Evolutionary conservation across 2,329 filamentous ascomycete species (phyloP), one percentile per base, ranked within the genome.

Genomic region (Penicillium sp.): DNA sequence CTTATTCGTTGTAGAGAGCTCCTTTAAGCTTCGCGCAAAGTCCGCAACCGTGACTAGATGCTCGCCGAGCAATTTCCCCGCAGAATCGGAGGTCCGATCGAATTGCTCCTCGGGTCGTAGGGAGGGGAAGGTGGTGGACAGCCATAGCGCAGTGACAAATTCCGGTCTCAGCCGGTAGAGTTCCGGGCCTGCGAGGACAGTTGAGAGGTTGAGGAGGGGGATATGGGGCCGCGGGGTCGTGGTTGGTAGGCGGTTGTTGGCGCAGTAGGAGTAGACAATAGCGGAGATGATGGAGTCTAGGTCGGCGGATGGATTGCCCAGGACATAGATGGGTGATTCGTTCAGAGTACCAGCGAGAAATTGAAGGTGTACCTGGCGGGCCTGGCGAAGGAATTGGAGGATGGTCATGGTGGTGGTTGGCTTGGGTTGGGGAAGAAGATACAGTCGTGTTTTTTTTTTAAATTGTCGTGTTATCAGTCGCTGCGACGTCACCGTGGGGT

Each of bases 271-370:
- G 69, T 85, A 87, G n/a, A 87, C 71, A 38, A 89, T 77, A 7
- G 85, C 84, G 59, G 82, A 84, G 59, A 85, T 82, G 70, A 88
- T 84, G 30, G 86, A 88, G 75, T 89, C 86, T 58, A 89, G 81
- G 70, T 89, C 86, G 70, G 76, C 76, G n/a, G 79, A 79, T 14
- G 76, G 74, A 56, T 82, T 80, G 25, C 77, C 79, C 40, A 80
- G 68, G 22, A 81, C 78, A 58, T 79, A 77, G 26, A 78, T 71
- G 0, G 73, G 74, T 14, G 71, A 43, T 37, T 75, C 67, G 1
- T 66, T 48, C 6, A 68, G 59, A 7, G 60, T 33, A 16, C 68
- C 66, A 11, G 67, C 60, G 2, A 75, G 52, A 57, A 71, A 75
- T 48, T 66, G 66, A 19, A 68, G 69, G 52, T 76, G 72, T 6